Evolutionary conservation across 2,329 filamentous ascomycete genomes (phyloP), one percentile per base, ranked within the genome.

Genomic region (Fusarium scirpi): DNA sequence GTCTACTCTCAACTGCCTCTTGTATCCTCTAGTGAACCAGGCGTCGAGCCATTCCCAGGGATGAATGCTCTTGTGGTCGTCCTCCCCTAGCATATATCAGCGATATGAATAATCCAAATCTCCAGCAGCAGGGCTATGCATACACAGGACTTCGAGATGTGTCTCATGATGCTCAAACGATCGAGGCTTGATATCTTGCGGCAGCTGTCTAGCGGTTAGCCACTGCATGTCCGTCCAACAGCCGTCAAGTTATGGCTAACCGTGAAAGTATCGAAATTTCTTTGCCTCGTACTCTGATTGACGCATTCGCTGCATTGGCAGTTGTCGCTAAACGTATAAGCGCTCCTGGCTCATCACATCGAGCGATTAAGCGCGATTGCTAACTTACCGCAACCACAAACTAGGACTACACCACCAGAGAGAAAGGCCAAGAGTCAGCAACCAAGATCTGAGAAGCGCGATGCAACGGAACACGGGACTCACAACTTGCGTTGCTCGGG

Each of bases 41-140:
- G 67, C 64, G 20, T 69, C 55, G 30, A 76, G 65, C 62, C 70
- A 76, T 25, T 82, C 83, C 85, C 87, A 90, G 2, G 84, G 77
- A 76, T 94, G 97, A 25, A 83, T 79, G 79, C 92, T 94, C 46
- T 83, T 76, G 78, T 97, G 94, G 2, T 84, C 84, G 76, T 92
- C 90, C 64, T 86, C 85, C 91, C 91, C 91, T 93, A n/a, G 16
- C 9, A n/a, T 55, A 13, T 46, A 32, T 65, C 60, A 72, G 63
- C 48, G 34, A 52, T 22, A 7, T 56, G 20, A 46, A 54, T 8
- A 24, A 16, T 20, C 5, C n/a, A 34, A 25, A 29, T 3, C 7
- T 13, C 25, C n/a, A 30, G 22, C 20, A 12, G 54, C 11, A 13
- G 55, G 11, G 18, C 44, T 6, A 30, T 30, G 43, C 72, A 60